Evolutionary conservation across 805 yeast genomes (phyloP).

Genomic region (Ogataea neopini): DNA sequence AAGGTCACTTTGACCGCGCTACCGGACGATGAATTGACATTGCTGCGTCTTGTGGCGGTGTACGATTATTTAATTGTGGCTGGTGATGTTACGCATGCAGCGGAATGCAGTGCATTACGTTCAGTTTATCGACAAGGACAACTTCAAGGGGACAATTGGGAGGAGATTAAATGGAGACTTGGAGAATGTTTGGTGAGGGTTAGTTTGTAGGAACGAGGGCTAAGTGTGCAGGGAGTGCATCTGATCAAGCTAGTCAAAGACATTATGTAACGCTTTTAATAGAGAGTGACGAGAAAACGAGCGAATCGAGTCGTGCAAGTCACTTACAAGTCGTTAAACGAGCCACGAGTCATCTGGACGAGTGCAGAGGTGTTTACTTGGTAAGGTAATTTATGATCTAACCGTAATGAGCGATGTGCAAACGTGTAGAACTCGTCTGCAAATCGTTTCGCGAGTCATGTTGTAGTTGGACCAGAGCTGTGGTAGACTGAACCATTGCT

Average conservation of each 20-base stretch:
- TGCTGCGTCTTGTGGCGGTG: slow-evolving; percentile 37
- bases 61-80: slow-evolving; percentile 37
- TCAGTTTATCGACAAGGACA: slow-evolving; percentile 25
- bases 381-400: too few species aligned
- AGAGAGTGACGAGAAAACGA: neutral
- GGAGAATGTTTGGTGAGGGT: slow-evolving; percentile 20
- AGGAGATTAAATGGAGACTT: slow-evolving; percentile 31
- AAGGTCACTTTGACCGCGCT: slow-evolving; percentile 25
- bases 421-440: too few species aligned
- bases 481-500: too few species aligned
- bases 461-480: too few species aligned
- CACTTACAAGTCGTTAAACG: too few species aligned
- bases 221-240: too few species aligned
- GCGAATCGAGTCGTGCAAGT: too few species aligned
- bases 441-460: too few species aligned
- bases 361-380: too few species aligned
- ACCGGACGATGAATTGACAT: slow-evolving; percentile 35
- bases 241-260: neutral
- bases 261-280: neutral
- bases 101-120: slow-evolving; percentile 20
- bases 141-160: slow-evolving; percentile 27
- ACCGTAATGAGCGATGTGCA: too few species aligned
- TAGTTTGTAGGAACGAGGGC: slow-evolving; percentile 8
- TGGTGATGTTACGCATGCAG: slow-evolving; percentile 10
- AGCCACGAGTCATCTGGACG: too few species aligned